Evolutionary conservation across 441 rosid genomes (phyloP).

Genomic region (Arabidopsis lyrata): DNA sequence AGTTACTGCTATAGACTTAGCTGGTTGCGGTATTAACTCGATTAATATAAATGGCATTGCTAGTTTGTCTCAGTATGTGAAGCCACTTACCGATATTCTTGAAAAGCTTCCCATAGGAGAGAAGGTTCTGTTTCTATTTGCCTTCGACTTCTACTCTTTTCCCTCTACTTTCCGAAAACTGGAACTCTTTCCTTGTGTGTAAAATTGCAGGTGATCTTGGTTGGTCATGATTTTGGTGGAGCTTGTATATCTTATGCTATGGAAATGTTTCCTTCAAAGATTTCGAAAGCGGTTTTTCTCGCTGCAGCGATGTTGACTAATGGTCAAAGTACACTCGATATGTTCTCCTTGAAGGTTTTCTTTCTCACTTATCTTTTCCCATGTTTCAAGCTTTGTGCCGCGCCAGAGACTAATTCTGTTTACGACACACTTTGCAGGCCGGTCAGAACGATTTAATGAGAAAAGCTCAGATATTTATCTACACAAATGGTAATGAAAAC

Average conservation of each 20-base stretch:
- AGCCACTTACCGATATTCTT: slow-evolving; percentile 80
- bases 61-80: slow-evolving; percentile 80
- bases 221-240: slow-evolving; percentile 96
- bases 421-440: slow-evolving; percentile 52
- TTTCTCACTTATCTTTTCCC: slow-evolving; percentile 9
- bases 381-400: neutral
- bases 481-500: slow-evolving; percentile 73
- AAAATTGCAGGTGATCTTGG: slow-evolving; percentile 78
- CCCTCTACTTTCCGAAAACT: slow-evolving; percentile 9
- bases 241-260: slow-evolving; percentile 82
- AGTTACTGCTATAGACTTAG: slow-evolving; percentile 87
- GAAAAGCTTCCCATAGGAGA: slow-evolving; percentile 71
- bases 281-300: slow-evolving; percentile 76
- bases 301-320: slow-evolving; percentile 83
- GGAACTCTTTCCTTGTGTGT: neutral
- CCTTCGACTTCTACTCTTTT: slow-evolving; percentile 8
- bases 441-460: slow-evolving; percentile 70
- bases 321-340: slow-evolving; percentile 80
- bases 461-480: slow-evolving; percentile 75
- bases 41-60: slow-evolving; percentile 68
- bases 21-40: slow-evolving; percentile 90
- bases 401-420: neutral
- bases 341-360: slow-evolving; percentile 76
- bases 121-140: slow-evolving; percentile 58
- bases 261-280: slow-evolving; percentile 81